phyloP scores from a whole-genome alignment of 108 stramenopile species.

The Chaetoceros tenuissimus region DNA sequence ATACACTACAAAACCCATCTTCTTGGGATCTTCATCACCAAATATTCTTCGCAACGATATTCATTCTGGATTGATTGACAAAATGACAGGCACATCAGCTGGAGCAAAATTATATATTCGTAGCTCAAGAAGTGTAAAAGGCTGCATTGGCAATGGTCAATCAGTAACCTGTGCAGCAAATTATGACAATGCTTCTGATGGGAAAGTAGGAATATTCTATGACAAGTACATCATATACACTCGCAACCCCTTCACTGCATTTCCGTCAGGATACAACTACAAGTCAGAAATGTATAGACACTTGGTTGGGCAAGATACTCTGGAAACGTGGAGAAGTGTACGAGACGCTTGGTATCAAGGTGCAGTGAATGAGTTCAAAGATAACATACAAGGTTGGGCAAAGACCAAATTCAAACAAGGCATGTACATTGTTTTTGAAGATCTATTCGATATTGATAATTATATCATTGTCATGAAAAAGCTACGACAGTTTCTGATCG shows the following conservation, averaged over 20 bases:
- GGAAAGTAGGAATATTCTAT: neutral
- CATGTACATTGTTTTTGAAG: slow-evolving; percentile 39
- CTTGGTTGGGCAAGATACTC: slow-evolving; percentile 26
- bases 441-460: slow-evolving; percentile 21
- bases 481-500: slow-evolving; percentile 18
- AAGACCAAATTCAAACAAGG: slow-evolving; percentile 28
- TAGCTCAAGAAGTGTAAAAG: neutral
- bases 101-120: neutral
- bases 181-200: neutral
- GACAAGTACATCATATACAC: neutral
- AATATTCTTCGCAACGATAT: too few species aligned
- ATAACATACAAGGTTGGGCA: slow-evolving; percentile 36
- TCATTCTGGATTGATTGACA: too few species aligned
- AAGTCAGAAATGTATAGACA: slow-evolving; percentile 45
- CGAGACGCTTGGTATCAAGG: slow-evolving; percentile 35
- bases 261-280: slow-evolving; percentile 36
- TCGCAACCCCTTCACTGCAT: slow-evolving; percentile 41
- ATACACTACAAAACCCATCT: too few species aligned
- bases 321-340: slow-evolving; percentile 28
- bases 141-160: neutral
- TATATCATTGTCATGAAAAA: slow-evolving; percentile 20
- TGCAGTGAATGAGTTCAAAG: slow-evolving; percentile 30
- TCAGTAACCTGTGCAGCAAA: neutral
- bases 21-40: too few species aligned
- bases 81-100: neutral